A percentile compares a stretch with the other conserved stretches of the same genome.
Conservation (phyloP, 139 green algal genomes). For the Closterium sp. region DNA sequence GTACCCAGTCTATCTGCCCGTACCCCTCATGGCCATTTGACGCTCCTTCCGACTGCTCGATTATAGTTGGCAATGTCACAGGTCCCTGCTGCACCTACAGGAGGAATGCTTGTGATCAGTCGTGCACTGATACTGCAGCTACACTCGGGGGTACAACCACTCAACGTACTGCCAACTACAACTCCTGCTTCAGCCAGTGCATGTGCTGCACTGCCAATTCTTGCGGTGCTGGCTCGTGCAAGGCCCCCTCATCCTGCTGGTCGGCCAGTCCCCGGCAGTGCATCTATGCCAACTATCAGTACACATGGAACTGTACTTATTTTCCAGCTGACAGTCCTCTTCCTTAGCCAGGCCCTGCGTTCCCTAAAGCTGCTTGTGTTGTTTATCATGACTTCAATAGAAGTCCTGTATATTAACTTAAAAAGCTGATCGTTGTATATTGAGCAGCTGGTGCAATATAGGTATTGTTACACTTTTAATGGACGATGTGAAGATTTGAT, state of each 20-base stretch:
- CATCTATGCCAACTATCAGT: background rate
- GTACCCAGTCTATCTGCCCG: background rate
- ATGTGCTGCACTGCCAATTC: background rate
- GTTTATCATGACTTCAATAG: background rate
- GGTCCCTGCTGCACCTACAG: background rate
- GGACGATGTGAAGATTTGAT: too few species aligned
- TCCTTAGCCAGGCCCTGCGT: background rate
- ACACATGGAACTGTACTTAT: background rate
- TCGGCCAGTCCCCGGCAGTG: background rate
- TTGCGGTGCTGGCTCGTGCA: background rate
- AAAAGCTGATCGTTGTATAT: too few species aligned
- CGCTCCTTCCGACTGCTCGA: background rate
- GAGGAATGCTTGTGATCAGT: background rate
- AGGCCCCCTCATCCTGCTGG: background rate
- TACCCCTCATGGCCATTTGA: background rate
- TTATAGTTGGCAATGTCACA: background rate
- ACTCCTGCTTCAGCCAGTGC: background rate
- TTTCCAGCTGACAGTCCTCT: background rate
- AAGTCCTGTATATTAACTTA: too few species aligned
- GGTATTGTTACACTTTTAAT: too few species aligned
- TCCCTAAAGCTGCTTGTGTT: background rate
- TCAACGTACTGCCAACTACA: background rate
- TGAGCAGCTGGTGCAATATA: too few species aligned
- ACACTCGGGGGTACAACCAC: background rate
- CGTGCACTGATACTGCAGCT: background rate